A percentile compares a stretch with the other conserved stretches of the same genome.
Evolutionary conservation across 768 basidiomycete species (phyloP).

Genomic region (Macrolepiota fuliginosa): DNA sequence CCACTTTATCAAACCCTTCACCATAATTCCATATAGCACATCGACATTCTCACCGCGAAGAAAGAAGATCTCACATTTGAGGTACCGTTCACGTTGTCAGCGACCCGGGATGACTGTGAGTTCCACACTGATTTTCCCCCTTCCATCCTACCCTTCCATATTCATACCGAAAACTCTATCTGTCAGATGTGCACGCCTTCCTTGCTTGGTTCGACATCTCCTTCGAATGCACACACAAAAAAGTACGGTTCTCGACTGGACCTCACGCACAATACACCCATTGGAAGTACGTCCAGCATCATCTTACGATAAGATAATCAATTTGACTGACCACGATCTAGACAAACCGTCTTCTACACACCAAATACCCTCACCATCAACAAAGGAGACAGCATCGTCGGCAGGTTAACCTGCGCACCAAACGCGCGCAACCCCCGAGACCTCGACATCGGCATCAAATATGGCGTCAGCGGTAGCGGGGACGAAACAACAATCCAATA

Average conservation of each 20-base stretch:
- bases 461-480: conserved; percentile 43
- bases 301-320: not conserved
- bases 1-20: not conserved
- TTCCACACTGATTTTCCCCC: conserved; percentile 11
- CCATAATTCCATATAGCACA: conserved; percentile 50
- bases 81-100: conserved; percentile 73
- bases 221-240: conserved; percentile 95
- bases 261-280: conserved; percentile 96
- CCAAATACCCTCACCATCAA: conserved; percentile 69
- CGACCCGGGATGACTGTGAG: conserved; percentile 91
- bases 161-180: not conserved
- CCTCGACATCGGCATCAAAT: conserved; percentile 84
- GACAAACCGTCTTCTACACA: conserved; percentile 99
- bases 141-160: conserved; percentile 6
- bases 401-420: conserved; percentile 75
- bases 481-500: conserved; percentile 51
- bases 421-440: conserved; percentile 94
- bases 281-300: conserved; percentile 73
- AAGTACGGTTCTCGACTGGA: conserved; percentile 93
- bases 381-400: conserved; percentile 71
- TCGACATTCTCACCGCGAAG: conserved; percentile 86
- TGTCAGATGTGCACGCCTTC: conserved; percentile 91
- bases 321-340: conserved; percentile 23
- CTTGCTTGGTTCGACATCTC: conserved; percentile 98
- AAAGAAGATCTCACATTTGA: conserved; percentile 94